These are phyloP conservation scores for Tephrocybe sp. DNA, from an alignment of 768 basidiomycete species.

Conservation along the genomic window DNA sequence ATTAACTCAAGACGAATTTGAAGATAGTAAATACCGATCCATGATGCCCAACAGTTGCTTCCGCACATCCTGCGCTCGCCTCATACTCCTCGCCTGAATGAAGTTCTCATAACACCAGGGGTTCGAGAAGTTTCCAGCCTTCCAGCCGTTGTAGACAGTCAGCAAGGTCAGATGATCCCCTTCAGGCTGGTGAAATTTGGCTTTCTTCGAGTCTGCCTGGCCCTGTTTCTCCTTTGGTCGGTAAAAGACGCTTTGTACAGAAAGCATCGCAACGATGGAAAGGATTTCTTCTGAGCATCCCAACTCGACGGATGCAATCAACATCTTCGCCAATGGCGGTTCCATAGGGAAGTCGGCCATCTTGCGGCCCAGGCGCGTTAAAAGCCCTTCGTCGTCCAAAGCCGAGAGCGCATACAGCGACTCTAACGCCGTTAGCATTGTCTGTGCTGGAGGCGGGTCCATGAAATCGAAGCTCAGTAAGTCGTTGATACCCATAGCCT, in stretches of 20 bases:
- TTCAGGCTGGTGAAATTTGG: slow-evolving; percentile 99
- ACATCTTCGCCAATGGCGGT: slow-evolving; percentile 93
- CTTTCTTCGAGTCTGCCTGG: slow-evolving; percentile 99
- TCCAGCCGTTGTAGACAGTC: slow-evolving; percentile 99
- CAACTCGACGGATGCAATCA: slow-evolving; percentile 95
- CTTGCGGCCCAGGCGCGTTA: slow-evolving; percentile 93
- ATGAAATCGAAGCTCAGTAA: slow-evolving; percentile 98
- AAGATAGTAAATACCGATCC: slow-evolving; percentile 70
- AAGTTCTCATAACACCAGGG: slow-evolving; percentile 99
- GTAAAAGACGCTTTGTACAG: slow-evolving; percentile 95
- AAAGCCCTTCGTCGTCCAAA: slow-evolving; percentile 92
- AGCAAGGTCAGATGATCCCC: slow-evolving; percentile 92
- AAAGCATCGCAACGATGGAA: slow-evolving; percentile 96
- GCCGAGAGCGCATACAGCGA: slow-evolving; percentile 94
- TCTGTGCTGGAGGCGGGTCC: slow-evolving; percentile 97
- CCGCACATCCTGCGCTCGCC: slow-evolving; percentile 94
- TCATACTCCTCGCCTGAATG: slow-evolving; percentile 96
- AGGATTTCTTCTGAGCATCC: slow-evolving; percentile 98
- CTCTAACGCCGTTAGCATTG: slow-evolving; percentile 95
- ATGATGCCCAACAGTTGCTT: slow-evolving; percentile 98
- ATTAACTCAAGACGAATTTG: neutral
- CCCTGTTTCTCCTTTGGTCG: slow-evolving; percentile 99
- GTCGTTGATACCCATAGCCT: slow-evolving; percentile 99
- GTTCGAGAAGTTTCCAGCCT: slow-evolving; percentile 92
- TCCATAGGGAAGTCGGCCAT: slow-evolving; percentile 99